phyloP scores from a whole-genome alignment of 352 stramenopile genomes.

The Phytophthora citricola region DNA sequence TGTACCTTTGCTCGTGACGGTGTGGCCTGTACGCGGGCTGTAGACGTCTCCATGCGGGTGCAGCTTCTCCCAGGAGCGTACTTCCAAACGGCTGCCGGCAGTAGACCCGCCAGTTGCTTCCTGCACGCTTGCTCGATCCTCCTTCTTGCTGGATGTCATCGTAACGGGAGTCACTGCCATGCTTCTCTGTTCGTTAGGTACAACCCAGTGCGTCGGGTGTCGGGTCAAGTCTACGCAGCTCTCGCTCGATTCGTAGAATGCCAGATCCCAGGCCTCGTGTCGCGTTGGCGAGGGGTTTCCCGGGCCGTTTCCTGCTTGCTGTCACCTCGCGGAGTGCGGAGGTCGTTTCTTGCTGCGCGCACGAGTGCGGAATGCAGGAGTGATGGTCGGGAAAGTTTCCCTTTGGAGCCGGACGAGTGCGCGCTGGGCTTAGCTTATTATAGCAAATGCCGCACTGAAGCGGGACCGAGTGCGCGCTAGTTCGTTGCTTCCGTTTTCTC shows the following conservation, averaged over 20 bases:
- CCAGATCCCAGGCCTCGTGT: constrained; percentile 27
- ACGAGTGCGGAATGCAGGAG: constrained; percentile 40
- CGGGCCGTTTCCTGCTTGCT: constrained; percentile 31
- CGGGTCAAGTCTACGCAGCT: constrained; percentile 42
- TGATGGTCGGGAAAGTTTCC: constrained; percentile 42
- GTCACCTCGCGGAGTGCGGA: constrained; percentile 32
- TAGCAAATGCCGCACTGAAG: constrained; percentile 42
- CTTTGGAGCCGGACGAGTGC: constrained; percentile 25
- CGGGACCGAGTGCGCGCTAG: constrained; percentile 15
- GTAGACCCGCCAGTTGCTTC: constrained; percentile 14
- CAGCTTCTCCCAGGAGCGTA: constrained; percentile 81
- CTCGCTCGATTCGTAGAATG: constrained; percentile 47
- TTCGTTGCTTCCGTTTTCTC: constrained; percentile 34
- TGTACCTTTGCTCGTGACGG: constrained; percentile 76
- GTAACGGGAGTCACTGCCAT: constrained; percentile 35
- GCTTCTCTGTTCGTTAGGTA: constrained; percentile 12
- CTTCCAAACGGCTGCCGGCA: constrained; percentile 51
- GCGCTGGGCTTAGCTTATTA: constrained; percentile 25
- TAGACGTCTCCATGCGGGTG: constrained; percentile 80
- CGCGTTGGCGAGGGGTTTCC: constrained; percentile 28
- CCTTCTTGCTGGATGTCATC: constrained; percentile 13
- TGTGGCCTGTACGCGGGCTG: constrained; percentile 86
- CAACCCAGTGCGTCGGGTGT: constrained; percentile 32
- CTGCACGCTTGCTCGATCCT: constrained; percentile 9
- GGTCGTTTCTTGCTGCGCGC: constrained; percentile 24